Conservation (phyloP, 306 rosid genomes). For the Glycyrrhiza uralensis region DNA sequence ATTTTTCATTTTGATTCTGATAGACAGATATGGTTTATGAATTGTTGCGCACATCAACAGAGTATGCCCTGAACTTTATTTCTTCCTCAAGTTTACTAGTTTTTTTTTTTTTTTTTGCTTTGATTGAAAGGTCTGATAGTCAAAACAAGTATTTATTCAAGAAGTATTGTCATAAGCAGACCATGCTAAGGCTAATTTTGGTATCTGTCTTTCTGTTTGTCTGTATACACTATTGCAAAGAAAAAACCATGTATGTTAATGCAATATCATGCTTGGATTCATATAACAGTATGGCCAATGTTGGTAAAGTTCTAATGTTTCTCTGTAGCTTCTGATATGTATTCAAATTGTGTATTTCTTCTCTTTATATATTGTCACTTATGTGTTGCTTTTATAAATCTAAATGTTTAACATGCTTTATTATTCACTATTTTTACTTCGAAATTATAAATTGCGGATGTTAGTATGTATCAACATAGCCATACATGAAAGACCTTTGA, state of each 20-base stretch:
- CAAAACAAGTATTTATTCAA: slow-evolving; percentile 1
- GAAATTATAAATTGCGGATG: not conserved
- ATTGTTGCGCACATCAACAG: slow-evolving; percentile 90
- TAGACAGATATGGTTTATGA: slow-evolving; percentile 99
- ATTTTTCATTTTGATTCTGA: slow-evolving; percentile 31
- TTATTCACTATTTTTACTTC: not conserved
- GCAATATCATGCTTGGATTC: slow-evolving; percentile 1
- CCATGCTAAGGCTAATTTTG: not conserved
- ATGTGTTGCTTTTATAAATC: not conserved
- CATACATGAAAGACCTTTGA: not conserved
- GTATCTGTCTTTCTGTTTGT: not conserved
- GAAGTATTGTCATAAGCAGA: slow-evolving; percentile 3
- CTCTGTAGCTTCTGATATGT: not conserved
- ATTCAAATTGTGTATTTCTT: not conserved
- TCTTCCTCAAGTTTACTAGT: not conserved
- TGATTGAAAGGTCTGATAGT: slow-evolving; percentile 12
- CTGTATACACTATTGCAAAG: not conserved
- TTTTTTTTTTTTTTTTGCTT: not conserved
- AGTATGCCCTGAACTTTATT: slow-evolving; percentile 53
- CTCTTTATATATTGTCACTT: not conserved
- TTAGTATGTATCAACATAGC: not conserved
- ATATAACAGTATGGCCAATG: not conserved
- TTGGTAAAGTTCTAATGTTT: not conserved
- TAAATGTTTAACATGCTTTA: not conserved
- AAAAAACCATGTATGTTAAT: not conserved